These are phyloP conservation scores for Acorus gramineus DNA, from an alignment of 106 monocot species.

Conservation along the genomic window DNA sequence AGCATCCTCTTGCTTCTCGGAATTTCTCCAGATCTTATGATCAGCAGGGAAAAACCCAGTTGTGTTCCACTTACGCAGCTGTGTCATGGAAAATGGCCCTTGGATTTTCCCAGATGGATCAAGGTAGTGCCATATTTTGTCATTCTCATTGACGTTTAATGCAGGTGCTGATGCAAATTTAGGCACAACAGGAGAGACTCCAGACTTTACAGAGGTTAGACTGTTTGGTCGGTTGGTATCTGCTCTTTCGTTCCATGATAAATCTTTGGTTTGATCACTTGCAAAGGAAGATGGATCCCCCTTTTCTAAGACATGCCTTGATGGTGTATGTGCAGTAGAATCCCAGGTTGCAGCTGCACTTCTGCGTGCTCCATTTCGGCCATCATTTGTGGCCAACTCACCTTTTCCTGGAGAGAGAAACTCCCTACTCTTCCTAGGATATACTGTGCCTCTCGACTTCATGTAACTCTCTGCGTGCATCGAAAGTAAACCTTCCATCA, in stretches of 20 bases:
- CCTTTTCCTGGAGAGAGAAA: conserved; percentile 1
- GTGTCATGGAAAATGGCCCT: conserved; percentile 30
- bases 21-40: conserved; percentile 18
- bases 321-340: background rate
- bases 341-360: conserved; percentile 1
- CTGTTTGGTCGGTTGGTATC: background rate
- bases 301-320: conserved; percentile 9
- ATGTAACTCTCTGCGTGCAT: conserved; percentile 9
- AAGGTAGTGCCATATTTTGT: conserved; percentile 30
- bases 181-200: background rate
- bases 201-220: background rate
- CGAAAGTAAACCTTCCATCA: background rate
- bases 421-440: conserved; percentile 16
- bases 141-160: conserved; percentile 10
- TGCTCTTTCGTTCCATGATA: background rate
- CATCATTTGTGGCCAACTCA: conserved; percentile 7
- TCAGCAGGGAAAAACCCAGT: conserved; percentile 26
- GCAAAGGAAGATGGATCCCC: conserved; percentile 1
- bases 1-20: conserved; percentile 25
- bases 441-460: conserved; percentile 10
- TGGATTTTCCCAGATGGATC: conserved; percentile 28
- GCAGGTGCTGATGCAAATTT: background rate
- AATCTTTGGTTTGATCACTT: conserved; percentile 18
- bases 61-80: conserved; percentile 27
- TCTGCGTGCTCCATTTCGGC: conserved; percentile 10